Percentiles rank a stretch among this genome's conserved stretches.
These are phyloP conservation scores for Botrytis sinoallii DNA, from an alignment of 2,329 filamentous ascomycete genomes.

Conservation along the genomic window DNA sequence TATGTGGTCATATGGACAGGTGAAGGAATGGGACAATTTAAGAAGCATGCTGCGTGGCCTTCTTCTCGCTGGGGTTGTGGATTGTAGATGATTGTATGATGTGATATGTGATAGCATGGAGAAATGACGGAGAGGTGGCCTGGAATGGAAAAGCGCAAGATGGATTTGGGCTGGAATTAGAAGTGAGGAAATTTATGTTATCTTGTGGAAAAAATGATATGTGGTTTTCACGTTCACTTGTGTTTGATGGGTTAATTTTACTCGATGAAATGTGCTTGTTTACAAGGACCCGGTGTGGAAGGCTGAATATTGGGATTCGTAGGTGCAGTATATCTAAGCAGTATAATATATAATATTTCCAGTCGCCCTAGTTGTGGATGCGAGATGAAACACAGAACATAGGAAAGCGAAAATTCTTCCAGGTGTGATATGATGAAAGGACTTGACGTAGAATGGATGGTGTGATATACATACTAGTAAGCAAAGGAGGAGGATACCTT, in stretches of 20 bases:
- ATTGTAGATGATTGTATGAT: slow-evolving; percentile 8
- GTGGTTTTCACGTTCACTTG: neutral
- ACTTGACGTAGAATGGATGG: neutral
- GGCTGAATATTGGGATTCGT: neutral
- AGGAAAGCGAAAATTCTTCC: neutral
- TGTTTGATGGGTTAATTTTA: neutral
- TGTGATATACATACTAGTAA: neutral
- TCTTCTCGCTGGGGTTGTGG: neutral
- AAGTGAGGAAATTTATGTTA: neutral
- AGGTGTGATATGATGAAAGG: neutral
- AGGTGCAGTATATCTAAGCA: neutral
- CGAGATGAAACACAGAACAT: neutral
- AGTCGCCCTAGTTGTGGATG: neutral
- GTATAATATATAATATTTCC: neutral
- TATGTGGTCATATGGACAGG: slow-evolving; percentile 10
- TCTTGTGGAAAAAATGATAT: neutral
- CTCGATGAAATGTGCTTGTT: neutral
- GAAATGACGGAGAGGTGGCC: neutral
- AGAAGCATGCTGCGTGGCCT: neutral
- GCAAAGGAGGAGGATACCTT: neutral
- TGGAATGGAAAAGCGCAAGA: neutral
- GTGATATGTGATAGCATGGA: slow-evolving; percentile 12
- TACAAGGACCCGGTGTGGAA: neutral
- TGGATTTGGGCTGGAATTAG: slow-evolving; percentile 3
- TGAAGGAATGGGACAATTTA: slow-evolving; percentile 5